These are phyloP conservation scores for Aspergillus fumigatus DNA, from an alignment of 2,329 filamentous ascomycete species.

Conservation along the genomic window DNA sequence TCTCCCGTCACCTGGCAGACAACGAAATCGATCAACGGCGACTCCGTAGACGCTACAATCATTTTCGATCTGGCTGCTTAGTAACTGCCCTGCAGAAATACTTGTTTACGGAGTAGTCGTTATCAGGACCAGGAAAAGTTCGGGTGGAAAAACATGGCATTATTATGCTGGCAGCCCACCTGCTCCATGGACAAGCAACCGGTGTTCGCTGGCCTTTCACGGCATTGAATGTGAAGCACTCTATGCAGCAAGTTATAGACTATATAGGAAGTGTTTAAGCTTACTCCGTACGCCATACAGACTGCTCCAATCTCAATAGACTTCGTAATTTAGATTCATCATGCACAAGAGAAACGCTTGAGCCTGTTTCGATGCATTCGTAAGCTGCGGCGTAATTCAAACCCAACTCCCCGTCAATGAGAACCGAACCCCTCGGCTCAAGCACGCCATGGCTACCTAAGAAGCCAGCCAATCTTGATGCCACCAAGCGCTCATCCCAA, in stretches of 20 bases:
- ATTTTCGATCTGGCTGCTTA: too few species aligned
- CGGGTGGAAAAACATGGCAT: too few species aligned
- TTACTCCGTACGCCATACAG: not conserved
- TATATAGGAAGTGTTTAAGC: not conserved
- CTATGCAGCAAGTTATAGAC: not conserved
- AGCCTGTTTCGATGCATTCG: not conserved
- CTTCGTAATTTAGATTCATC: not conserved
- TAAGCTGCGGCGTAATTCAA: not conserved
- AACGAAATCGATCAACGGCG: too few species aligned
- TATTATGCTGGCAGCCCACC: too few species aligned
- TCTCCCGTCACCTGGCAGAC: too few species aligned
- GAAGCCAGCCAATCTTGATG: conserved; percentile 25
- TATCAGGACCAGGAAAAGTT: too few species aligned
- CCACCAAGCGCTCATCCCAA: conserved; percentile 43
- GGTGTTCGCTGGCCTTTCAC: too few species aligned
- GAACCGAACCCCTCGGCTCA: not conserved
- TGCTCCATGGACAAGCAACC: too few species aligned
- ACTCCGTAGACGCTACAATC: too few species aligned
- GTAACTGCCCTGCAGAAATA: too few species aligned
- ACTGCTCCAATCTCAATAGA: not conserved
- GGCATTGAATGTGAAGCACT: too few species aligned
- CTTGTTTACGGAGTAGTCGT: too few species aligned
- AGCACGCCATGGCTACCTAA: not conserved
- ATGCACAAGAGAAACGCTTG: not conserved
- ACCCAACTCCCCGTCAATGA: not conserved